Percentiles rank a stretch among this genome's conserved stretches.
Evolutionary conservation across 352 stramenopile genomes (phyloP).

Genomic region (Phytophthora chlamydospora): DNA sequence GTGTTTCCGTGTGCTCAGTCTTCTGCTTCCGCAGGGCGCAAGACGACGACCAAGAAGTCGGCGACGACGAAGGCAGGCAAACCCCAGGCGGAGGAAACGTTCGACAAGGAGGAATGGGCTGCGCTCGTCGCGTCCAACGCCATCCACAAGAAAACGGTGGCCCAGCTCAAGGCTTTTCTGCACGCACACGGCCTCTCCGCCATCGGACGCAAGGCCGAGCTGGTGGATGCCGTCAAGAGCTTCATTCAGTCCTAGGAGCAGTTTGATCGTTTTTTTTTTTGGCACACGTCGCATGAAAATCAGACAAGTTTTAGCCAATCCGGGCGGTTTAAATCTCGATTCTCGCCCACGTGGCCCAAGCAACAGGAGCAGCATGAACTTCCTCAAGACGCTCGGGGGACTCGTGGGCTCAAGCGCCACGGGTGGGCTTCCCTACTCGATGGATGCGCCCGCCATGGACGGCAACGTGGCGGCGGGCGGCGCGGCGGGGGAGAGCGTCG

Average conservation of each 20-base stretch:
- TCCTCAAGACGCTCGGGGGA: constrained; percentile 86
- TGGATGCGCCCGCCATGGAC: constrained; percentile 47
- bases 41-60: constrained; percentile 51
- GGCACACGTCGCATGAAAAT: too few species aligned
- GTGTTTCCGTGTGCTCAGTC: constrained; percentile 22
- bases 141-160: constrained; percentile 78
- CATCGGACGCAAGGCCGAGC: constrained; percentile 67
- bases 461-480: constrained; percentile 50
- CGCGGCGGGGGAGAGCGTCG: constrained; percentile 42
- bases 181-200: constrained; percentile 48
- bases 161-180: constrained; percentile 75
- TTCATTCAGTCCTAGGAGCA: constrained; percentile 46
- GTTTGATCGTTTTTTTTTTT: not conserved
- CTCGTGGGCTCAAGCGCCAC: constrained; percentile 73
- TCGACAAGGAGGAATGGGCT: constrained; percentile 59
- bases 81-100: constrained; percentile 40
- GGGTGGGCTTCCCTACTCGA: constrained; percentile 74
- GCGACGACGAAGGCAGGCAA: constrained; percentile 29
- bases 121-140: constrained; percentile 48
- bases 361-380: constrained; percentile 65
- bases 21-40: constrained; percentile 27
- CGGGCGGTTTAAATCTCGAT: too few species aligned
- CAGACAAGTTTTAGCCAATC: too few species aligned
- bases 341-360: too few species aligned
- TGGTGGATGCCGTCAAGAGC: constrained; percentile 53